Conservation (phyloP, 2,329 filamentous ascomycete species). For the Aureobasidium musti region DNA sequence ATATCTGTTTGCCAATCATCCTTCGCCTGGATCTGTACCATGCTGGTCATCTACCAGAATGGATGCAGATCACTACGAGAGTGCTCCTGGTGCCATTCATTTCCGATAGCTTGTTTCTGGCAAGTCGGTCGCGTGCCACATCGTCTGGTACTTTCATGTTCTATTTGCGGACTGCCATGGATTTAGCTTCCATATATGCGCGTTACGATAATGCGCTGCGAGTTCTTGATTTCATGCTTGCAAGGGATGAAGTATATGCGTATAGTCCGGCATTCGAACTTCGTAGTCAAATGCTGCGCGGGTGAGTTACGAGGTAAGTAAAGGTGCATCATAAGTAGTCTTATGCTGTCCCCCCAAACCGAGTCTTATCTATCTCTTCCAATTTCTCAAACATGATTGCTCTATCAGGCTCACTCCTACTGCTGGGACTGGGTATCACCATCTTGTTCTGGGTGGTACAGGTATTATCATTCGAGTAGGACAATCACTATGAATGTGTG, state of each 20-base stretch:
- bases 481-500: neutral
- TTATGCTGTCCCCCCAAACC: neutral
- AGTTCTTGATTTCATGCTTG: neutral
- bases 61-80: neutral
- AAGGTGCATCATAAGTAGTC: constrained; percentile 3
- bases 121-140: neutral
- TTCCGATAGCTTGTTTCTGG: neutral
- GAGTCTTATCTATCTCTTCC: neutral
- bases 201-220: neutral
- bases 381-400: constrained; percentile 2
- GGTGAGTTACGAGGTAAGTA: neutral
- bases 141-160: neutral
- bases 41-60: neutral
- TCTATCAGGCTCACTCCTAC: neutral
- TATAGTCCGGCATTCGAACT: neutral
- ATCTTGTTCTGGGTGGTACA: constrained; percentile 2
- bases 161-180: neutral
- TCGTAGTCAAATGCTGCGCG: too few species aligned
- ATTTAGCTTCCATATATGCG: neutral
- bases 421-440: constrained; percentile 5
- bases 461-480: neutral
- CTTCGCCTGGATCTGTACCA: neutral
- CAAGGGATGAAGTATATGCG: neutral
- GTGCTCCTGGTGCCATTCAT: neutral
- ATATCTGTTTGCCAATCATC: neutral